Evolutionary conservation across 2,329 filamentous ascomycete species (phyloP).

Genomic region (Berkeleyomyces basicola): DNA sequence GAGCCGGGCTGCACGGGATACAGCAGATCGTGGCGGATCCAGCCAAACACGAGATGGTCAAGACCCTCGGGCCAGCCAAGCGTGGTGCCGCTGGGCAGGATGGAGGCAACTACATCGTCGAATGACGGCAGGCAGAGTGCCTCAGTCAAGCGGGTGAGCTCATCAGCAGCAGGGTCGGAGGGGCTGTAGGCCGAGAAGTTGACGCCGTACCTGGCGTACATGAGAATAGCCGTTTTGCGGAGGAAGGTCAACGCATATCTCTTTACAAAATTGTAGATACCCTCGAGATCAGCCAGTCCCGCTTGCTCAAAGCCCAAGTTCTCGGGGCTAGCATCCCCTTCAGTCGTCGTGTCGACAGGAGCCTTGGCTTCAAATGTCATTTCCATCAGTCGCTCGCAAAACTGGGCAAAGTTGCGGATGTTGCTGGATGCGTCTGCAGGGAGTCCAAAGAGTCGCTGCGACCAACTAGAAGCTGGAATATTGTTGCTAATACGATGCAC

Average conservation of each 20-base stretch:
- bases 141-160: slow-evolving; percentile 67
- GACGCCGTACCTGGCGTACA: slow-evolving; percentile 77
- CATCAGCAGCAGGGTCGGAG: slow-evolving; percentile 47
- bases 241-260: slow-evolving; percentile 85
- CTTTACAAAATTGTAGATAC: slow-evolving; percentile 45
- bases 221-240: slow-evolving; percentile 65
- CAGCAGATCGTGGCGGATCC: slow-evolving; percentile 50
- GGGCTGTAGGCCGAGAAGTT: slow-evolving; percentile 62
- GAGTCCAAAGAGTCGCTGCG: slow-evolving; percentile 28
- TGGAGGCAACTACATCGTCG: slow-evolving; percentile 55
- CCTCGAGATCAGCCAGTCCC: slow-evolving; percentile 34
- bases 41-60: slow-evolving; percentile 39
- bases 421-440: slow-evolving; percentile 25
- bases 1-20: slow-evolving; percentile 18
- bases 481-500: slow-evolving; percentile 42
- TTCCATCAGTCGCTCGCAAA: slow-evolving; percentile 23
- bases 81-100: slow-evolving; percentile 28
- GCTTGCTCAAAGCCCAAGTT: slow-evolving; percentile 39
- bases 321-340: not conserved
- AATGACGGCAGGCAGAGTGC: slow-evolving; percentile 61
- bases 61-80: slow-evolving; percentile 12
- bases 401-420: slow-evolving; percentile 38
- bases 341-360: not conserved
- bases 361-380: slow-evolving; percentile 14
- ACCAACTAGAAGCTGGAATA: slow-evolving; percentile 33